A percentile compares a stretch with the other conserved stretches of the same genome.
phyloP scores from a whole-genome alignment of 768 basidiomycete species.

The Mycena amicta region DNA sequence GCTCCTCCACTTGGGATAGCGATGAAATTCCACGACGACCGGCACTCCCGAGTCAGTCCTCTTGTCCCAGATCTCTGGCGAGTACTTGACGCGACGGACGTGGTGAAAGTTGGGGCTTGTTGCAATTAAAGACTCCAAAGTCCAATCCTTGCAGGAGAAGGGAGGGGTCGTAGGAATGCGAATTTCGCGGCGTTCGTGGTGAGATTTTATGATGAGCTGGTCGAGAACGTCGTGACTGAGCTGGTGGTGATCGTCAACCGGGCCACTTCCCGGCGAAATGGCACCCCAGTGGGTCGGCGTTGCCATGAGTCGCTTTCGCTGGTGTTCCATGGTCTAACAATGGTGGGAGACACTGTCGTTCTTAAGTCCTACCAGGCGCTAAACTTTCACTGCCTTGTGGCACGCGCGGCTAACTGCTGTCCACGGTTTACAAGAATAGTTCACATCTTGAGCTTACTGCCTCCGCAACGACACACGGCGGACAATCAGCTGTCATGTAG shows the following conservation, averaged over 20 bases:
- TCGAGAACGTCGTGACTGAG: background rate
- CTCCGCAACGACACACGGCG: too few relatives aligned
- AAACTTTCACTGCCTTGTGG: background rate
- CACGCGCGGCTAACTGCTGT: too few relatives aligned
- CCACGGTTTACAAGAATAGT: too few relatives aligned
- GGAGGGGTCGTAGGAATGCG: background rate
- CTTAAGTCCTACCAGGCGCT: too few relatives aligned
- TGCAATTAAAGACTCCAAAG: constrained; percentile 41
- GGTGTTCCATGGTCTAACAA: constrained; percentile 27
- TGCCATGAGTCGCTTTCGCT: constrained; percentile 25
- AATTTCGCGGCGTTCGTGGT: background rate
- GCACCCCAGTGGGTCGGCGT: constrained; percentile 20
- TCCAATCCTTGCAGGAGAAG: constrained; percentile 55
- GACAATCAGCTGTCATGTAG: too few relatives aligned
- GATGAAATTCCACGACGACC: constrained; percentile 65
- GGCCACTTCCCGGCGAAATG: too few relatives aligned
- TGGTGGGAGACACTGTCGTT: too few relatives aligned
- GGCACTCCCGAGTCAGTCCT: constrained; percentile 48
- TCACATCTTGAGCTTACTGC: too few relatives aligned
- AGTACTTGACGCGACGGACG: constrained; percentile 42
- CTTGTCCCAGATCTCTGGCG: constrained; percentile 28
- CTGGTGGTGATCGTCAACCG: background rate
- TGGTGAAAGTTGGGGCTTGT: constrained; percentile 43
- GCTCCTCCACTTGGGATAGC: constrained; percentile 55
- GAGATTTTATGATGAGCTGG: constrained; percentile 8